These are phyloP conservation scores for Comarum palustre DNA, from an alignment of 306 rosid genomes.

Conservation along the genomic window DNA sequence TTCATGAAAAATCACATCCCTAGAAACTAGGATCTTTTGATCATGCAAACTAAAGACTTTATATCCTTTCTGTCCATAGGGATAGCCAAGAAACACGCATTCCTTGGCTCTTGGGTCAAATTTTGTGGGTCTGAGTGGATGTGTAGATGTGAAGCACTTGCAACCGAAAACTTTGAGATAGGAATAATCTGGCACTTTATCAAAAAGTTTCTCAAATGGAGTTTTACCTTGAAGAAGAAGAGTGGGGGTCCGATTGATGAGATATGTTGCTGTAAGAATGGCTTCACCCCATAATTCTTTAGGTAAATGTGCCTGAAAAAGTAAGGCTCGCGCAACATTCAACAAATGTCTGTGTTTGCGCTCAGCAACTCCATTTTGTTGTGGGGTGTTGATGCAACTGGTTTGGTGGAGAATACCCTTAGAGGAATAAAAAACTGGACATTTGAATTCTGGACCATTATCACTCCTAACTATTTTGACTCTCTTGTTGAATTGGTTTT, in stretches of 20 bases:
- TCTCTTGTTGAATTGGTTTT: background rate
- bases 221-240: background rate
- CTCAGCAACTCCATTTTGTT: no score
- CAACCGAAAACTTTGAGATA: background rate
- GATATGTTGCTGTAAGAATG: no score
- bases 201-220: background rate
- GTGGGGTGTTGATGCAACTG: no score
- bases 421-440: no score
- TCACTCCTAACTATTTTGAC: background rate
- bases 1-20: background rate
- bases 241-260: background rate
- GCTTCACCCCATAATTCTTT: no score
- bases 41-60: background rate
- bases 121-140: background rate
- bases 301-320: no score
- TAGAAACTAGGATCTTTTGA: background rate
- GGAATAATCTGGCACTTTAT: background rate
- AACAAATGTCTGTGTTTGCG: no score
- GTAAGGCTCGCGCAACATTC: no score
- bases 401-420: no score
- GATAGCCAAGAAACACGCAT: background rate
- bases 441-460: no score
- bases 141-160: background rate
- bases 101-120: background rate
- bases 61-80: background rate